Evolutionary conservation across 257 asterid species (phyloP).

Genomic region (Lycium barbarum): DNA sequence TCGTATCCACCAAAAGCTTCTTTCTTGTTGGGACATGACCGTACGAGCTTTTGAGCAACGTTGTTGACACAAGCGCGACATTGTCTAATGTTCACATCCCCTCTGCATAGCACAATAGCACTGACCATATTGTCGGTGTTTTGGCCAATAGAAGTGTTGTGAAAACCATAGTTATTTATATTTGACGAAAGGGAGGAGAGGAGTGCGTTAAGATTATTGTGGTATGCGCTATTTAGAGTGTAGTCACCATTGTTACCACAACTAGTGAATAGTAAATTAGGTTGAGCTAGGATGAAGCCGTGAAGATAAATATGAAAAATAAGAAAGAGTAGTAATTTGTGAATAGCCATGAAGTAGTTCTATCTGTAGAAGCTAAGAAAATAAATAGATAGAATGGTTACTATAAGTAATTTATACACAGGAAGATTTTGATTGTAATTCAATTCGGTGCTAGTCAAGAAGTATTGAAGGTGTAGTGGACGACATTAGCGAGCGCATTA

Average conservation of each 20-base stretch:
- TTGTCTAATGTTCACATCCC: slow-evolving; percentile 29
- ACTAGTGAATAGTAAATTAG: background rate
- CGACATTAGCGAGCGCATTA: too few species aligned
- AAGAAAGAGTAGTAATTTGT: background rate
- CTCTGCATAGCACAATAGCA: slow-evolving; percentile 46
- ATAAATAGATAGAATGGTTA: background rate
- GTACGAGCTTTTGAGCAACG: background rate
- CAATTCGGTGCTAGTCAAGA: too few species aligned
- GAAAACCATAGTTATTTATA: slow-evolving; percentile 31
- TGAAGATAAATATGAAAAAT: background rate
- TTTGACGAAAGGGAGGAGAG: background rate
- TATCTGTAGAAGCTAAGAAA: background rate
- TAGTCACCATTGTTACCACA: slow-evolving; percentile 7
- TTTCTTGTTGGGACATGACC: slow-evolving; percentile 32
- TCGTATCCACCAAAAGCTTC: slow-evolving; percentile 36
- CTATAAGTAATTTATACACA: background rate
- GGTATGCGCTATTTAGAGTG: background rate
- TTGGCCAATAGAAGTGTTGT: slow-evolving; percentile 34
- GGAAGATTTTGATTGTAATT: too few species aligned
- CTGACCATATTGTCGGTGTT: slow-evolving; percentile 22
- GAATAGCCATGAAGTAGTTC: background rate
- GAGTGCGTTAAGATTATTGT: background rate
- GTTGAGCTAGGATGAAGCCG: background rate
- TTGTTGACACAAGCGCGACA: slow-evolving; percentile 41
- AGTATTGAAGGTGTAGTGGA: too few species aligned